phyloP scores from a whole-genome alignment of 306 rosid genomes.

The Sphenostylis stenocarpa region DNA sequence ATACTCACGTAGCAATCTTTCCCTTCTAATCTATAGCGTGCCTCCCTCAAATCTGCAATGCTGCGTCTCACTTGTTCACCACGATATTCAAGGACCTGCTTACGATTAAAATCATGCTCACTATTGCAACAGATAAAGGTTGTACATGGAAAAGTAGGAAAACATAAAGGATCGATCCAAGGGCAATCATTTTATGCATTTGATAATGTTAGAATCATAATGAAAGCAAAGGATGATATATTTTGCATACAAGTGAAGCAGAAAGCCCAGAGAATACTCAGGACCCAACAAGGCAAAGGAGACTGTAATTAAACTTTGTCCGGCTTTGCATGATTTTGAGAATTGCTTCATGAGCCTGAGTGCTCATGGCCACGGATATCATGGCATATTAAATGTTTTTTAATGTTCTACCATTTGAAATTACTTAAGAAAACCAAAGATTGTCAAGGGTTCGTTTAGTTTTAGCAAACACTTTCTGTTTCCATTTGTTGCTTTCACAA shows the following conservation, averaged over 20 bases:
- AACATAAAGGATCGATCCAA: neutral
- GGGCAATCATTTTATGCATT: conserved; percentile 11
- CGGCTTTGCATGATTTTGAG: neutral
- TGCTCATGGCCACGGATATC: neutral
- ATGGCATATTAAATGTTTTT: neutral
- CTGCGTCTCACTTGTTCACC: conserved; percentile 98
- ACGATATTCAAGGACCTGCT: conserved; percentile 97
- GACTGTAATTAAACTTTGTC: neutral
- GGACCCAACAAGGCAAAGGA: neutral
- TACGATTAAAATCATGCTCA: conserved; percentile 27
- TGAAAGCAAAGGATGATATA: neutral
- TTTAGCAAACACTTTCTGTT: neutral
- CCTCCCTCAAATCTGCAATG: conserved; percentile 91
- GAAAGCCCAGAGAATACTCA: conserved; percentile 11
- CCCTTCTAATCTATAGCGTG: conserved; percentile 76
- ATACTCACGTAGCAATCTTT: conserved; percentile 94
- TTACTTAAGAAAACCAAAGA: conserved; percentile 4
- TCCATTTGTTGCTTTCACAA: neutral
- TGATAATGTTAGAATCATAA: conserved; percentile 2
- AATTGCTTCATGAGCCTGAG: neutral
- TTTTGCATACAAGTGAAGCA: conserved; percentile 10
- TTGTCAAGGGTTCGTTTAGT: neutral
- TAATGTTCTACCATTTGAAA: neutral
- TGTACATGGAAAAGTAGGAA: conserved; percentile 10
- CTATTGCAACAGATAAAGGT: neutral